A percentile compares a stretch with the other conserved stretches of the same genome.
Conservation (phyloP, 306 rosid species). For the Prunus kanzakura region DNA sequence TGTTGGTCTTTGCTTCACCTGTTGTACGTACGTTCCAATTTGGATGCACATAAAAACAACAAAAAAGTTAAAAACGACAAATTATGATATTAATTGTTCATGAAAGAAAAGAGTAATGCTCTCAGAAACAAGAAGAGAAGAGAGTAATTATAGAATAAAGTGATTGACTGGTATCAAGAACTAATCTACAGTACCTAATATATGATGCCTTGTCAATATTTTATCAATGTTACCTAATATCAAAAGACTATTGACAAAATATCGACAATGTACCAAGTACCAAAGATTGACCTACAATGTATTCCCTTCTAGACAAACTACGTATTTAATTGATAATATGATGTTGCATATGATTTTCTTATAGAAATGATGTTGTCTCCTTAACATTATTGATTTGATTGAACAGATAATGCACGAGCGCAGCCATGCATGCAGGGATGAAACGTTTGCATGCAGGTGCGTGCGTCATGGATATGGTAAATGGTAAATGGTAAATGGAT, state of each 20-base stretch:
- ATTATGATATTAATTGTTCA: background rate
- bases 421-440: background rate
- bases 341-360: background rate
- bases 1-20: constrained; percentile 72
- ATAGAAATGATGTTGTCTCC: background rate
- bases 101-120: background rate
- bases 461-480: too few relatives aligned
- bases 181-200: background rate
- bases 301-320: background rate
- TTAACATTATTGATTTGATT: background rate
- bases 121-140: background rate
- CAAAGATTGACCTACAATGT: too few relatives aligned
- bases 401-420: background rate
- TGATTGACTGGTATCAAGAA: background rate
- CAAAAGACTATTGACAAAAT: background rate
- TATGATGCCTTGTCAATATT: too few relatives aligned
- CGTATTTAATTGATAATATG: background rate
- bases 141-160: background rate
- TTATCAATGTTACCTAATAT: background rate
- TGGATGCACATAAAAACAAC: background rate
- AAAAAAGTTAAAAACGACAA: background rate
- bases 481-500: too few relatives aligned
- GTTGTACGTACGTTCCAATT: background rate
- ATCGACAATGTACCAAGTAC: background rate
- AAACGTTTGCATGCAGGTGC: background rate